Percentiles rank a stretch among this genome's conserved stretches.
Conservation (phyloP, 2,329 filamentous ascomycete species). For the Ophiostoma ulmi region DNA sequence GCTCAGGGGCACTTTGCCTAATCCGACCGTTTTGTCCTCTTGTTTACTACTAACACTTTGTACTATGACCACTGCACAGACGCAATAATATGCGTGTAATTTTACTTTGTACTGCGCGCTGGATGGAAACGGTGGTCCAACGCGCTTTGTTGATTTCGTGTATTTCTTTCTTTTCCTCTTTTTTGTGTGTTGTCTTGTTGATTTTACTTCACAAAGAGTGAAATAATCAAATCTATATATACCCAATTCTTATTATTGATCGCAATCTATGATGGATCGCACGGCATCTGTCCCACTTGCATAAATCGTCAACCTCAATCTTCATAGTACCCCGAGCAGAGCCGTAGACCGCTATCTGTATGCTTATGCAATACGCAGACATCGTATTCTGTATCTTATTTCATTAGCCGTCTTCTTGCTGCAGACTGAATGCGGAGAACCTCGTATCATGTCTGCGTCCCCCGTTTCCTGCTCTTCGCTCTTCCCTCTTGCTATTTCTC, state of each 20-base stretch:
- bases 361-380: neutral
- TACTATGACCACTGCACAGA: neutral
- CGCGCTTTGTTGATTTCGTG: neutral
- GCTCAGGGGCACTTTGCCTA: slow-evolving; percentile 10
- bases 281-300: too few relatives aligned
- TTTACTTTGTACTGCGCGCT: neutral
- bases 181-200: neutral
- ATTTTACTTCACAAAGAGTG: neutral
- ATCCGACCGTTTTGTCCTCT: slow-evolving; percentile 5
- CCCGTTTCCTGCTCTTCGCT: neutral
- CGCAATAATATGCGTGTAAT: neutral
- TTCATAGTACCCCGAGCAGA: too few relatives aligned
- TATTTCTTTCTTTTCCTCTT: neutral
- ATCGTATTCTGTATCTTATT: neutral
- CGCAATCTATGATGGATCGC: too few relatives aligned
- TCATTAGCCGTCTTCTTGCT: neutral
- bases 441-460: slow-evolving; percentile 10
- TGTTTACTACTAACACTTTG: neutral
- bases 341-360: neutral
- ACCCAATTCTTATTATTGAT: too few relatives aligned
- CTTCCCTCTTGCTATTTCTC: neutral
- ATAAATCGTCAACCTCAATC: too few relatives aligned
- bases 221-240: too few relatives aligned
- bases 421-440: neutral
- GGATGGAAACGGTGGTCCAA: neutral